Base-by-base conservation (phyloP, 768 basidiomycete genomes). In the Mycena haematopus region DNA sequence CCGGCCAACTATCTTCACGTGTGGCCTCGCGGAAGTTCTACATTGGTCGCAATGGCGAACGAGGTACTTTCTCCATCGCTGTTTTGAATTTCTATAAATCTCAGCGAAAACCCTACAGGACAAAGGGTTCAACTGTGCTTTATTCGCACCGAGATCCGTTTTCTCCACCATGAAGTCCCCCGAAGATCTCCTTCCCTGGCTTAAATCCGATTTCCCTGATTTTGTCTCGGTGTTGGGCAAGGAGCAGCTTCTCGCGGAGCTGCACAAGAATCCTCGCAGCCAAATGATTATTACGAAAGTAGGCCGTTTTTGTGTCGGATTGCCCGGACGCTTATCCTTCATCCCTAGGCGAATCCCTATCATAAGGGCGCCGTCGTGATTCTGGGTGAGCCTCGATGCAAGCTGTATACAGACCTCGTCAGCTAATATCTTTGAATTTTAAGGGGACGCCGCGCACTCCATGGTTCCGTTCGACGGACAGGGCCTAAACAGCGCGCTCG, bases 391-490 rank as follows among this genome's bases (percentile, higher is more conserved):
- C n/a, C 6, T n/a, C 14, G 3, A 24, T 35, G n/a, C 17, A 17
- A n/a, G 29, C 47, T 13, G 25, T 45, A 21, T 45, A 21, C 6
- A 17, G 14, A 31, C 35, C 3, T 15, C 21, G n/a, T n/a, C n/a
- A n/a, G 45, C 46, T 22, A 19, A 40, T n/a, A 29, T 24, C 22
- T 21, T 7, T 19, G 17, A 62, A 88, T 87, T 79, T 81, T 60
- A 79, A 75, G 91, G 91, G 22, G 91, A 92, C 71, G 84, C 91
- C 13, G 87, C 88, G 6, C 91, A 92, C 71, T 85, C 87, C 40
- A 92, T 92, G 89, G 90, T 91, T 1, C 90, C 91, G 53, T 89
- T 88, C 75, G 87, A 85, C 68, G 86, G 91, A 6, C 91, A 92
- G 76, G 91, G 91, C 14, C 80, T 92, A 60, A 92, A 92, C 69